Conservation (phyloP, 768 basidiomycete species). For the Tulasnella sp. region DNA sequence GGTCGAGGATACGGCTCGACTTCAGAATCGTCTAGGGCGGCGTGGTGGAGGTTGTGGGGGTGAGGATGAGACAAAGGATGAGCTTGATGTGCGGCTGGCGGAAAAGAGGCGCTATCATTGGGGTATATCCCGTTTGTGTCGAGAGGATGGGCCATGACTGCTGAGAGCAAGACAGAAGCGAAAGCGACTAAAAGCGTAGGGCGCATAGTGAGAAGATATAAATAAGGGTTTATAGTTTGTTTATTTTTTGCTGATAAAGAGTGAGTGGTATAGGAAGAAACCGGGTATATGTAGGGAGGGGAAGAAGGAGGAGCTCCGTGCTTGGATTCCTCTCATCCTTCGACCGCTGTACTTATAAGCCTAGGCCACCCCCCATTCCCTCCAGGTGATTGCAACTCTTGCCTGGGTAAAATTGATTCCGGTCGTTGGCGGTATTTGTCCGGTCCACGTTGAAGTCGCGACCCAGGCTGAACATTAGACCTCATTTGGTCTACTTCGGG, state of each 20-base stretch:
- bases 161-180: background rate
- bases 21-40: background rate
- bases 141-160: background rate
- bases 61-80: background rate
- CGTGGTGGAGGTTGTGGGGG: background rate
- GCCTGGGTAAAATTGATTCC: background rate
- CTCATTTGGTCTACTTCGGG: background rate
- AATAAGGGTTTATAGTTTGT: background rate
- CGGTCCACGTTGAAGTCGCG: background rate
- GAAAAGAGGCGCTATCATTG: background rate
- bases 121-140: background rate
- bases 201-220: background rate
- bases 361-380: background rate
- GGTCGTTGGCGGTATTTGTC: background rate
- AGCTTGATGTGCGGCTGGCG: background rate
- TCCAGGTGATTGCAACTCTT: background rate
- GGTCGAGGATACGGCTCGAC: background rate
- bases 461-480: background rate
- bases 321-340: background rate
- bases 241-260: background rate
- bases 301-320: background rate
- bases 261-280: background rate
- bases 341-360: background rate
- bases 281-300: background rate
- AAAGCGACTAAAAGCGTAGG: background rate